Percentiles rank a stretch among this genome's conserved stretches.
These are phyloP conservation scores for Clathrospora elynae DNA, from an alignment of 2,329 filamentous ascomycete genomes.

Conservation along the genomic window DNA sequence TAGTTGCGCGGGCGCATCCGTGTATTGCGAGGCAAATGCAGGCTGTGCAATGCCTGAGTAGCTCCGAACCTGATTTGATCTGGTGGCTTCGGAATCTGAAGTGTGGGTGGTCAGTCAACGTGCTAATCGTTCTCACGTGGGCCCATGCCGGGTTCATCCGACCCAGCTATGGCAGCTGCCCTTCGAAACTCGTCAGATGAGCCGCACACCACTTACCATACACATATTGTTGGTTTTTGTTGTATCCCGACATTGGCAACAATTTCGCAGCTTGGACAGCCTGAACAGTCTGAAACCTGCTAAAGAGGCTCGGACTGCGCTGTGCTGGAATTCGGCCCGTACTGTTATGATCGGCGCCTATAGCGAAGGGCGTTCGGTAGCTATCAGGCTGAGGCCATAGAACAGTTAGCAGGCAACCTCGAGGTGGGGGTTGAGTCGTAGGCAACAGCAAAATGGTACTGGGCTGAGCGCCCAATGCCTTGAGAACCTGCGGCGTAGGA, in stretches of 20 bases:
- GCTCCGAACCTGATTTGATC: constrained; percentile 63
- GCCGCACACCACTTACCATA: constrained; percentile 70
- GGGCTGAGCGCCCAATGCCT: constrained; percentile 22
- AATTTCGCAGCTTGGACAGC: constrained; percentile 51
- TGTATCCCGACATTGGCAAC: constrained; percentile 81
- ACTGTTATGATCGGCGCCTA: constrained; percentile 32
- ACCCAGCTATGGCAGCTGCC: constrained; percentile 46
- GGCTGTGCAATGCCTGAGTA: constrained; percentile 57
- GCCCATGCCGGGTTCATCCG: constrained; percentile 41
- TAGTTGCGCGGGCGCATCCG: constrained; percentile 56
- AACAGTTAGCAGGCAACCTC: constrained; percentile 38
- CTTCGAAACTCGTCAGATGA: constrained; percentile 47
- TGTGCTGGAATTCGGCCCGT: constrained; percentile 33
- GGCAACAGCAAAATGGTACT: constrained; percentile 34
- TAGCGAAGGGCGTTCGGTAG: constrained; percentile 36
- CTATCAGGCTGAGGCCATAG: constrained; percentile 38
- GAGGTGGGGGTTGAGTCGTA: constrained; percentile 28
- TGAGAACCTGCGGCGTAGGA: constrained; percentile 18
- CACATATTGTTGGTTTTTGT: constrained; percentile 76
- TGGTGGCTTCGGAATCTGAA: constrained; percentile 64
- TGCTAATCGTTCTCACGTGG: constrained; percentile 47
- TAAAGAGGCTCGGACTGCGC: constrained; percentile 40
- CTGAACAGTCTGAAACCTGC: constrained; percentile 59
- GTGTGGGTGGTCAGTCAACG: constrained; percentile 53
- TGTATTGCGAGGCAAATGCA: constrained; percentile 56